Conservation (phyloP, 2,329 filamentous ascomycete genomes). For the Colletotrichum sp. region DNA sequence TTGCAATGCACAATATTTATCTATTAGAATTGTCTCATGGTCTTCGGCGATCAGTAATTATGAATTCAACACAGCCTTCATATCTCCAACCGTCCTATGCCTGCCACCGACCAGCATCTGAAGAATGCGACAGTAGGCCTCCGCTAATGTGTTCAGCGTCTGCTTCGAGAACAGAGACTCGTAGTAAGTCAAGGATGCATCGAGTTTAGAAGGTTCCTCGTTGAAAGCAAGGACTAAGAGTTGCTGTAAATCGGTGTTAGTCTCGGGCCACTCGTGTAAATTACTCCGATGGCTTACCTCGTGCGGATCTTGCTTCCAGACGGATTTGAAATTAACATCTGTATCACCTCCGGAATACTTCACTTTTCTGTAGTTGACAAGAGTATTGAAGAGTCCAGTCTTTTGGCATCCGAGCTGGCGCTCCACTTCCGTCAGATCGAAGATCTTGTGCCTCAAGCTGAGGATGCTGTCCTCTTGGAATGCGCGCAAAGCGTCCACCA, state of each 20-base stretch:
- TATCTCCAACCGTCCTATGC: background rate
- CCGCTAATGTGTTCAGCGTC: background rate
- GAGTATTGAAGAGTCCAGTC: background rate
- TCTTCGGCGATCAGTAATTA: background rate
- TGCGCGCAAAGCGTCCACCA: background rate
- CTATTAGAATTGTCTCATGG: background rate
- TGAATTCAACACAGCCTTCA: background rate
- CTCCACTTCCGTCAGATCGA: background rate
- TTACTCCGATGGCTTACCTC: background rate
- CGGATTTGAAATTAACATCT: background rate
- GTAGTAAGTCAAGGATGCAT: conserved; percentile 1
- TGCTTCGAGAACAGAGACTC: background rate
- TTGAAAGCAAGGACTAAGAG: background rate
- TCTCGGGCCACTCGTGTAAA: background rate
- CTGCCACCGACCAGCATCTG: background rate
- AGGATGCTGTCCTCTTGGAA: conserved; percentile 5
- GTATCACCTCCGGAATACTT: background rate
- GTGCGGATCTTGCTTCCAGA: conserved; percentile 15
- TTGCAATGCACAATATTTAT: rapidly evolving
- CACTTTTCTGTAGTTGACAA: conserved; percentile 2
- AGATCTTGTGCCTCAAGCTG: background rate
- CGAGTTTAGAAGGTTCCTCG: background rate
- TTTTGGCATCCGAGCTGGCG: background rate
- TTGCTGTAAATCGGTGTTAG: background rate
- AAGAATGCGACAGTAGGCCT: background rate